Evolutionary conservation across 2,329 filamentous ascomycete species (phyloP), one percentile per base, ranked within the genome.

Genomic region (Colletotrichum sp.): DNA sequence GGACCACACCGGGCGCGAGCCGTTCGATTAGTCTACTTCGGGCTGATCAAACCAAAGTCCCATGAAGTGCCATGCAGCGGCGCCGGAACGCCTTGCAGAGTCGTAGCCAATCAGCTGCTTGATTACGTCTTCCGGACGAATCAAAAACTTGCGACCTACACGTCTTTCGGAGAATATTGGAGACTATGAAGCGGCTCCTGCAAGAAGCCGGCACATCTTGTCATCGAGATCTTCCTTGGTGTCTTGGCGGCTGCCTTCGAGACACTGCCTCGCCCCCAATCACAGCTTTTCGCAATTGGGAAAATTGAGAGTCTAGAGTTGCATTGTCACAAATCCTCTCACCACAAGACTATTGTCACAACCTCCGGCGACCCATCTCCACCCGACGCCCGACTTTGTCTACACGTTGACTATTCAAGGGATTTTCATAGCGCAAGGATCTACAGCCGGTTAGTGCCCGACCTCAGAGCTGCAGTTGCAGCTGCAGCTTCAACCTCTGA

Each of bases 401-500:
- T 21, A 3, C 44, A n/a, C 44, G 6, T 52, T 13, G n/a, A 21
- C n/a, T 21, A 21, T 13, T n/a, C 10, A 49, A 21, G 0, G 44
- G n/a, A 21, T 1, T 49, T 1, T 49, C 0, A 49, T 0, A 0
- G 9, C 13, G 10, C n/a, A 52, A 21, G 44, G 44, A 52, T 52
- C n/a, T 21, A 21, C 6, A 21, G n/a, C n/a, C 10, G 2, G 6
- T 21, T 21, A 8, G 0, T 21, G n/a, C 44, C 13, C 6, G 10
- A 21, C 6, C n/a, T 21, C 10, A 1, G n/a, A 52, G 44, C 10
- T 4, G 44, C n/a, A 52, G n/a, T 21, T 21, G n/a, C 0, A 52
- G 10, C 0, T 7, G 44, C 44, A 21, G n/a, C 10, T 13, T 13
- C 6, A 52, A 52, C n/a, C 44, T 13, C n/a, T 13, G 44, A 21